Conservation (phyloP, 1,139 yeast species). For the Kazachstania sp. region DNA sequence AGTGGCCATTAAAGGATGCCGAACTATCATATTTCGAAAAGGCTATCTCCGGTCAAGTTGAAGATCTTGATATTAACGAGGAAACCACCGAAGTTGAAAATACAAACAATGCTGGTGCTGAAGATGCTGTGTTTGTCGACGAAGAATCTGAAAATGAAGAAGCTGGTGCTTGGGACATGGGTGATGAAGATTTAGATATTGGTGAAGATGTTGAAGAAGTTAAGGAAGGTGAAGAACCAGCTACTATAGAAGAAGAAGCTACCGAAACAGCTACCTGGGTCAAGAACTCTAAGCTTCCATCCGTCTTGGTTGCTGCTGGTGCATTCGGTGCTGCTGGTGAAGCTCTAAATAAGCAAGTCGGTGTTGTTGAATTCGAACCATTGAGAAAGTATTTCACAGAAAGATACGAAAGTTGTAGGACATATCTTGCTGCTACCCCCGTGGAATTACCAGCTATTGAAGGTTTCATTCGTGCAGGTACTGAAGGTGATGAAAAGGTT, state of each 20-base stretch:
- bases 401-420: conserved; percentile 70
- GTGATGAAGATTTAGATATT: conserved; percentile 55
- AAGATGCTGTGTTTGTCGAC: conserved; percentile 29
- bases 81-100: conserved; percentile 23
- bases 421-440: conserved; percentile 66
- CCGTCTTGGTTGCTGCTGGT: conserved; percentile 92
- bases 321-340: conserved; percentile 94
- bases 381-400: conserved; percentile 73
- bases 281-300: conserved; percentile 82
- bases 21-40: conserved; percentile 75
- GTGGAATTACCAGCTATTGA: conserved; percentile 61
- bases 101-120: conserved; percentile 26
- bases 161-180: conserved; percentile 51
- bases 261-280: conserved; percentile 75
- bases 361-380: conserved; percentile 80
- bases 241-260: conserved; percentile 28
- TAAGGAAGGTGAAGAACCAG: conserved; percentile 35
- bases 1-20: conserved; percentile 80
- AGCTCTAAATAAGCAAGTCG: conserved; percentile 80
- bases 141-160: conserved; percentile 43
- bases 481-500: conserved; percentile 38
- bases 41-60: conserved; percentile 73
- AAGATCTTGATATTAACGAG: conserved; percentile 32
- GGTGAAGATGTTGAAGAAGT: conserved; percentile 55
- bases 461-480: conserved; percentile 58